phyloP scores from a whole-genome alignment of 805 yeast species.

The Candida chauliodis region DNA sequence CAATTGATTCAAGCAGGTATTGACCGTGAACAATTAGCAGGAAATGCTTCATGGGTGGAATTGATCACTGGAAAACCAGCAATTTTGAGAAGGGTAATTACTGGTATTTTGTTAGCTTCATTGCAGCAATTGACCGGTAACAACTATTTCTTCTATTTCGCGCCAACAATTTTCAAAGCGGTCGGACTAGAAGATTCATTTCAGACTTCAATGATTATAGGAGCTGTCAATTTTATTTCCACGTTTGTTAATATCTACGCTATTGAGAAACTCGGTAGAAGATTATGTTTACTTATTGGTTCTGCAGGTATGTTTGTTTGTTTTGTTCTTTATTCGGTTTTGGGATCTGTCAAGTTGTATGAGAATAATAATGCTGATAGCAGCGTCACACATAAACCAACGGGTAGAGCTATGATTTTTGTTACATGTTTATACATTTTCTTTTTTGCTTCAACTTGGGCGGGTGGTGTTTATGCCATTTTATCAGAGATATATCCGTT shows the following conservation, averaged over 20 bases:
- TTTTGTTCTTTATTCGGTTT: slow-evolving; percentile 56
- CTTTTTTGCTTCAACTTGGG: slow-evolving; percentile 75
- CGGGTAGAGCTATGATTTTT: slow-evolving; percentile 62
- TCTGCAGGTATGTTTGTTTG: slow-evolving; percentile 50
- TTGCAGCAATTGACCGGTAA: slow-evolving; percentile 62
- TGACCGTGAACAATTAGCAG: slow-evolving; percentile 59
- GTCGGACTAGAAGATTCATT: slow-evolving; percentile 53
- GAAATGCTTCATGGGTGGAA: slow-evolving; percentile 63
- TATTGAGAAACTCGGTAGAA: slow-evolving; percentile 52
- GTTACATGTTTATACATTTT: slow-evolving; percentile 62
- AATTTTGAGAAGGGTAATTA: slow-evolving; percentile 50
- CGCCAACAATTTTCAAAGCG: slow-evolving; percentile 52
- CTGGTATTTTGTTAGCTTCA: slow-evolving; percentile 58
- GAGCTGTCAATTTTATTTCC: slow-evolving; percentile 52
- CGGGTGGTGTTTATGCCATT: slow-evolving; percentile 64
- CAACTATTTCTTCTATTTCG: slow-evolving; percentile 61
- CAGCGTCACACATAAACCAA: slow-evolving; percentile 37
- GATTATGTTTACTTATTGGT: slow-evolving; percentile 42
- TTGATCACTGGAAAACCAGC: slow-evolving; percentile 62
- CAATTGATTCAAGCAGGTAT: slow-evolving; percentile 56
- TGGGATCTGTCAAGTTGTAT: slow-evolving; percentile 52
- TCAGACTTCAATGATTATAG: slow-evolving; percentile 51
- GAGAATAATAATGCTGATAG: slow-evolving; percentile 37
- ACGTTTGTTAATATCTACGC: slow-evolving; percentile 50
- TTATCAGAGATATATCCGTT: slow-evolving; percentile 68